phyloP scores from a whole-genome alignment of 2,329 filamentous ascomycete genomes.

The Zymoseptoria passerinii region DNA sequence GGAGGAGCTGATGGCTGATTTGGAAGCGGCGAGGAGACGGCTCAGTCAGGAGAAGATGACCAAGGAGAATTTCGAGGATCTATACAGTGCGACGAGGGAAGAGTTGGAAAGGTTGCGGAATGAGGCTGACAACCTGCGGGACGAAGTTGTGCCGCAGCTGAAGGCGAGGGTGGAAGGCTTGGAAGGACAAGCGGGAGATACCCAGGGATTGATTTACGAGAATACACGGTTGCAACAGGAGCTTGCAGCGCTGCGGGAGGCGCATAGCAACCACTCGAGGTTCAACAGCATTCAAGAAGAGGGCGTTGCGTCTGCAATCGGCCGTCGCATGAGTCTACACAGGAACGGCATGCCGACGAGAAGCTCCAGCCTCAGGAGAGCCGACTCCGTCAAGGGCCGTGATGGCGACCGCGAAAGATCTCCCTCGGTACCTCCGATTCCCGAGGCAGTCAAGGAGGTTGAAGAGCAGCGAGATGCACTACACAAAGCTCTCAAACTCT shows the following conservation, averaged over 20 bases:
- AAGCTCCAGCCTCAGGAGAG: conserved; percentile 30
- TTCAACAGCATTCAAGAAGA: conserved; percentile 58
- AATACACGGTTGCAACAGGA: conserved; percentile 82
- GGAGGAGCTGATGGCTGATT: conserved; percentile 67
- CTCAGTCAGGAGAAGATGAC: conserved; percentile 76
- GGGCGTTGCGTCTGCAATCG: conserved; percentile 29
- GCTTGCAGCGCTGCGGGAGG: conserved; percentile 55
- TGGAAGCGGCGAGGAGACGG: conserved; percentile 75
- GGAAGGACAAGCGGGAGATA: conserved; percentile 63
- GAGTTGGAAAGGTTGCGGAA: conserved; percentile 77
- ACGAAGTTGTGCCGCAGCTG: conserved; percentile 76
- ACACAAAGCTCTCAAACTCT: conserved; percentile 73
- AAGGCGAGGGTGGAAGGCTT: conserved; percentile 68
- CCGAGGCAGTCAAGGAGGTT: conserved; percentile 64
- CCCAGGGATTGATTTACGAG: conserved; percentile 68
- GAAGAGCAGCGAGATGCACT: conserved; percentile 90
- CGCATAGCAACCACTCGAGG: conserved; percentile 38
- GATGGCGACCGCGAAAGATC: conserved; percentile 34
- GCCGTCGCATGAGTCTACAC: conserved; percentile 34
- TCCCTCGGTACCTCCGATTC: conserved; percentile 32
- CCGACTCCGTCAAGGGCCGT: conserved; percentile 31
- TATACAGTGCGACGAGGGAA: conserved; percentile 71
- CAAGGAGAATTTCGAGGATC: conserved; percentile 89
- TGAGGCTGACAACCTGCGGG: conserved; percentile 83
- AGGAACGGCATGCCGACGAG: conserved; percentile 53